Base-by-base conservation (phyloP, 2,329 filamentous ascomycete genomes). In the Coleophoma cylindrospora region DNA sequence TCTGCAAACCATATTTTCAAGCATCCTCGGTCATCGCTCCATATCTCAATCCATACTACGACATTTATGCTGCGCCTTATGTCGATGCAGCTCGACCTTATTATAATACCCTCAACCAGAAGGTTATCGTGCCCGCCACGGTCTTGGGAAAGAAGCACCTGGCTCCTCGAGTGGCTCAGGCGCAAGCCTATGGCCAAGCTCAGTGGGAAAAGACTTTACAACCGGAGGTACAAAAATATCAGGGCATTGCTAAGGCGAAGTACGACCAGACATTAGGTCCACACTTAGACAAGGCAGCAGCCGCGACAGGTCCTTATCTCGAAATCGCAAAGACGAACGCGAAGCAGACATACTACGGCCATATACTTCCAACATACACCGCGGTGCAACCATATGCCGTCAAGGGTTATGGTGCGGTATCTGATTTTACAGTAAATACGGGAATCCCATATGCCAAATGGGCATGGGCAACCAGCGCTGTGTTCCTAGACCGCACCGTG, bases 1-100 rank as follows among this genome's bases (percentile, higher is more conserved):
- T 97, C 54, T 99, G 94, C 79, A 85, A 85, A 63, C 85, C 88
- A 10, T 96, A 96, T 77, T 77, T 86, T 72, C 70, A 83, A 70
- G 60, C 83, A 73, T 73, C 84, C 76, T 69, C 76, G 17, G 63
- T 71, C 50, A 73, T 91, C 52, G 71, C 81, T 22, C 94, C 94
- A 3, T 86, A 92, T 66, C 63, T 95, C 33, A 77, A 85, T 60
- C 92, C 91, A 3, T 95, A 95, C 70, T 97, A 96, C 68, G 74
- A 92, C 58, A 69, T 80, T 51, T 95, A 96, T 63, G 86, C 89
- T 21, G 87, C 86, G 6, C 89, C 90, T 3, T 94, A 96, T 64
- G 81, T 96, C 54, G 79, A 91, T 36, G 72, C 81, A 45, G 85
- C 80, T 34, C 82, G 80, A 53, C 92, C 92, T 1, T 96, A 97